A percentile compares a stretch with the other conserved stretches of the same genome.
Evolutionary conservation across 1,284 basidiomycete species (phyloP).

Genomic region (Abortiporus biennis): DNA sequence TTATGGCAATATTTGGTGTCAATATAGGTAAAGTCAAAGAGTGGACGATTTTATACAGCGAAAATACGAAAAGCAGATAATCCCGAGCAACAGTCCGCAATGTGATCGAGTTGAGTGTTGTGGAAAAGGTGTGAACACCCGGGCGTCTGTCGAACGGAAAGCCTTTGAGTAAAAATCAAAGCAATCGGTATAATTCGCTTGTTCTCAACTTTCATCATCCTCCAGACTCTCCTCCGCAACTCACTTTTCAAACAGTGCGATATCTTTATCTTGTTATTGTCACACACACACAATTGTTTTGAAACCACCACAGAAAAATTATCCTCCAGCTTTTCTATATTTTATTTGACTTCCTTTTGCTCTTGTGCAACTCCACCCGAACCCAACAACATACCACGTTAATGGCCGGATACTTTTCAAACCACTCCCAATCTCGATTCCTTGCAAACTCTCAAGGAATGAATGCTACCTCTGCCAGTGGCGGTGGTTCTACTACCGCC

Average conservation of each 20-base stretch:
- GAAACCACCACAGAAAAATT: too few relatives aligned
- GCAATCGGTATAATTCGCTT: too few relatives aligned
- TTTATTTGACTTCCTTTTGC: too few relatives aligned
- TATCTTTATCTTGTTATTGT: neutral
- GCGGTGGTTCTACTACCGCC: neutral
- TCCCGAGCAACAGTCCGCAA: too few relatives aligned
- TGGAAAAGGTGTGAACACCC: neutral
- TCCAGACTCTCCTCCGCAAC: neutral
- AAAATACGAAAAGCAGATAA: too few relatives aligned
- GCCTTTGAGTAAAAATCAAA: too few relatives aligned
- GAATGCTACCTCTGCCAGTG: constrained; percentile 15
- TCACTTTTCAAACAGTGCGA: neutral
- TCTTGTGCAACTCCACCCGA: neutral
- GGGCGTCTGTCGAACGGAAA: neutral
- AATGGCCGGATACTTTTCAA: constrained; percentile 67
- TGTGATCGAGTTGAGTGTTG: neutral
- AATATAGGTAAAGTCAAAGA: constrained; percentile 6
- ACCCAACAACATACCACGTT: constrained; percentile 3
- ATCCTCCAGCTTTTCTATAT: too few relatives aligned
- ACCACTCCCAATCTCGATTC: constrained; percentile 71
- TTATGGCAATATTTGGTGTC: constrained; percentile 11
- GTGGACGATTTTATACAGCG: constrained; percentile 10
- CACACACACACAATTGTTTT: neutral
- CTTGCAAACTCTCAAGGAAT: constrained; percentile 39
- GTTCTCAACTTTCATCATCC: neutral